Evolutionary conservation across 495 filamentous ascomycete species (phyloP).

Genomic region (Talaromyces trachyspermus): DNA sequence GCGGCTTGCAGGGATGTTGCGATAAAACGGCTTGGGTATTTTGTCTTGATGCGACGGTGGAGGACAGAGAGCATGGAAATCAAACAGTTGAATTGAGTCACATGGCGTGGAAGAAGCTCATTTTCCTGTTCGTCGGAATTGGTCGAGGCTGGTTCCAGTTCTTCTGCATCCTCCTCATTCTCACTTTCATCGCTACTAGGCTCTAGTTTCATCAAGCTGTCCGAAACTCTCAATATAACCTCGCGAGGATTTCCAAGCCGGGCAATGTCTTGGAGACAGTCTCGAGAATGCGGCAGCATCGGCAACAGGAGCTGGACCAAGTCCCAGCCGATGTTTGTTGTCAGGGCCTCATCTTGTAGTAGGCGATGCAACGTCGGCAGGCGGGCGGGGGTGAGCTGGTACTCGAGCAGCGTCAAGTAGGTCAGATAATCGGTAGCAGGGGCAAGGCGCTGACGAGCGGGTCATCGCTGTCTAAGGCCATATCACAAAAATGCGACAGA

Average conservation of each 20-base stretch:
- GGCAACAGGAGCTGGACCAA: conserved; percentile 78
- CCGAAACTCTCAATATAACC: conserved; percentile 82
- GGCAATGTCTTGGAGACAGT: conserved; percentile 73
- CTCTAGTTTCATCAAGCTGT: conserved; percentile 56
- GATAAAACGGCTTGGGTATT: conserved; percentile 85
- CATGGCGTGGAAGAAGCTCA: conserved; percentile 22
- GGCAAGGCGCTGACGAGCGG: conserved; percentile 49
- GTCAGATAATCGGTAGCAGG: conserved; percentile 77
- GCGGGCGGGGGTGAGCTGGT: conserved; percentile 69
- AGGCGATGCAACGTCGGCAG: conserved; percentile 70
- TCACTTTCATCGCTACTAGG: conserved; percentile 44
- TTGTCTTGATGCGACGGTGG: conserved; percentile 81
- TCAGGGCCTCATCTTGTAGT: conserved; percentile 75
- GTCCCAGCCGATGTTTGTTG: conserved; percentile 94
- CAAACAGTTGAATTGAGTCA: conserved; percentile 63
- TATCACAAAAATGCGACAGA: conserved; percentile 9
- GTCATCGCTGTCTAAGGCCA: conserved; percentile 27
- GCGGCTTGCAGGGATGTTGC: conserved; percentile 80
- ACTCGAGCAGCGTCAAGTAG: conserved; percentile 81
- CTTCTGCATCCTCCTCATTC: conserved; percentile 22
- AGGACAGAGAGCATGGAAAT: conserved; percentile 76
- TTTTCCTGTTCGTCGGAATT: background rate
- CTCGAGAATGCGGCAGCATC: conserved; percentile 59
- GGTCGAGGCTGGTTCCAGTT: conserved; percentile 1
- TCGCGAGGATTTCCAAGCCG: conserved; percentile 86